Conservation (phyloP, 2,329 filamentous ascomycete genomes). For the Cercospora sp. region DNA sequence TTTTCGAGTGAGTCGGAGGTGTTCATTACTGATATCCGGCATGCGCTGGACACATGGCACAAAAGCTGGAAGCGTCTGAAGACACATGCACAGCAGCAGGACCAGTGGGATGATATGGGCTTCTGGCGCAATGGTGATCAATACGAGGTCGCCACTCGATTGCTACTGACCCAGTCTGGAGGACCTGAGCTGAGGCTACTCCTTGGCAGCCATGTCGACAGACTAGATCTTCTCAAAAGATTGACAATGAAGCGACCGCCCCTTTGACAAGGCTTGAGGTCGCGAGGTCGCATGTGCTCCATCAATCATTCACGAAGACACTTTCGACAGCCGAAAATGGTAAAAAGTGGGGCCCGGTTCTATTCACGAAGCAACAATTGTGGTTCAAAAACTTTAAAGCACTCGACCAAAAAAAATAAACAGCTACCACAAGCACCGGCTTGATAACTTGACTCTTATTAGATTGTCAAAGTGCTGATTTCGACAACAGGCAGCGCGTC, state of each 20-base stretch:
- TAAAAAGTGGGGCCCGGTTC: not conserved
- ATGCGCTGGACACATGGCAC: constrained; percentile 22
- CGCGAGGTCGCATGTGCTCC: not conserved
- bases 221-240: constrained; percentile 12
- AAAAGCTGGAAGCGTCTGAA: constrained; percentile 14
- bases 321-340: not conserved
- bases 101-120: constrained; percentile 13
- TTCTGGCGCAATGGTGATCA: constrained; percentile 24
- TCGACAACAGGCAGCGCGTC: not conserved
- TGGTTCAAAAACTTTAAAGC: no score
- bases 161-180: constrained; percentile 13
- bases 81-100: constrained; percentile 5
- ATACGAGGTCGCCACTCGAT: constrained; percentile 19
- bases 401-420: not conserved
- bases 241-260: constrained; percentile 1
- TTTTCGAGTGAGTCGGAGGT: not conserved
- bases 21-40: not conserved
- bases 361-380: not conserved
- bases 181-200: constrained; percentile 6
- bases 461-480: not conserved
- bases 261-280: not conserved
- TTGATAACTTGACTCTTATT: not conserved
- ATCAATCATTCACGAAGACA: not conserved
- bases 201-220: constrained; percentile 12
- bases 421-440: not conserved